Evolutionary conservation across 2,329 filamentous ascomycete genomes (phyloP).

Genomic region (Apiospora kogelbergensis): DNA sequence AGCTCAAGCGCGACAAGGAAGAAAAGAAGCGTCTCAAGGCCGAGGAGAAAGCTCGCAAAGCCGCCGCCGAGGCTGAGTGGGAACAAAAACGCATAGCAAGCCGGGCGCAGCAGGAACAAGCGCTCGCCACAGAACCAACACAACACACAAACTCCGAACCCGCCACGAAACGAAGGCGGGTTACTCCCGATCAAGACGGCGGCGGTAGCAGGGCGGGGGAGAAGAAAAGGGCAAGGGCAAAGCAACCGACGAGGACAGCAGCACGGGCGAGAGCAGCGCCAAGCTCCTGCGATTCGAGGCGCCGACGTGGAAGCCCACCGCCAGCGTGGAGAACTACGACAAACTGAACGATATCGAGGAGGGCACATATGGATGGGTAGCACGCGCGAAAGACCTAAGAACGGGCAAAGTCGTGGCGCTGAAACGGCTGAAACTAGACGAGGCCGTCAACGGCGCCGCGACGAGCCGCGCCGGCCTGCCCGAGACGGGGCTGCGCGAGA

Average conservation of each 20-base stretch:
- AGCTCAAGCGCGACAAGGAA: slow-evolving; percentile 79
- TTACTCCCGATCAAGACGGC: slow-evolving; percentile 46
- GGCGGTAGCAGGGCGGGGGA: slow-evolving; percentile 9
- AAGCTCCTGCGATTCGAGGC: slow-evolving; percentile 72
- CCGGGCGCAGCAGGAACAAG: slow-evolving; percentile 32
- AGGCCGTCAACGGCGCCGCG: slow-evolving; percentile 35
- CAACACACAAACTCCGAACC: slow-evolving; percentile 35
- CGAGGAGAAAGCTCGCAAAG: slow-evolving; percentile 75
- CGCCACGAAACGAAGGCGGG: slow-evolving; percentile 62
- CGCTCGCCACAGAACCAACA: slow-evolving; percentile 27
- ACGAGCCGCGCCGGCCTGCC: slow-evolving; percentile 69
- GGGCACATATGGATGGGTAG: slow-evolving; percentile 93
- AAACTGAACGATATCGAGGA: slow-evolving; percentile 97
- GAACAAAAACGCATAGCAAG: slow-evolving; percentile 24
- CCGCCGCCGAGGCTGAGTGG: slow-evolving; percentile 46
- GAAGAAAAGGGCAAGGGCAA: slow-evolving; percentile 16
- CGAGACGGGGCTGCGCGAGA: slow-evolving; percentile 90
- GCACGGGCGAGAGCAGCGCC: slow-evolving; percentile 31
- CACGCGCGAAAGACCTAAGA: slow-evolving; percentile 71
- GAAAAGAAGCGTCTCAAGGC: slow-evolving; percentile 83
- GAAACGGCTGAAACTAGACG: slow-evolving; percentile 90
- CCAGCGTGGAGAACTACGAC: slow-evolving; percentile 85
- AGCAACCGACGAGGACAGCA: slow-evolving; percentile 13
- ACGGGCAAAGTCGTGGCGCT: slow-evolving; percentile 84
- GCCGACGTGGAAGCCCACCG: slow-evolving; percentile 66